Evolutionary conservation across 1,284 basidiomycete species (phyloP).

Genomic region (Fomitopsis schrenkii): DNA sequence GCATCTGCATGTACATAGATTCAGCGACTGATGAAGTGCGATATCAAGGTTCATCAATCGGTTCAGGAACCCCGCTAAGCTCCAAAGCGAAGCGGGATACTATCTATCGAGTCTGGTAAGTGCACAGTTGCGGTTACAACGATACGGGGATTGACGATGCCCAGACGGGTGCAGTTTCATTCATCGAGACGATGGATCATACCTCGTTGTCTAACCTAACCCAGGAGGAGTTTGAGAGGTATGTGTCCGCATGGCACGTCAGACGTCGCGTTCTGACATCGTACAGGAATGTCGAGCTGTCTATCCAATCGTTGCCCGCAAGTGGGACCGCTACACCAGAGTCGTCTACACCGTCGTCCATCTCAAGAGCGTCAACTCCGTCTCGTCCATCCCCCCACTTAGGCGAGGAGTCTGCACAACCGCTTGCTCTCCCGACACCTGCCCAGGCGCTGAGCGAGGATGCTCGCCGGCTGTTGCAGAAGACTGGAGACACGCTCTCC

Average conservation of each 20-base stretch:
- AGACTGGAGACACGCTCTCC: conserved; percentile 84
- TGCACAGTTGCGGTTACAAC: not conserved
- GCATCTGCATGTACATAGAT: not conserved
- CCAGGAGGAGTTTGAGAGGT: conserved; percentile 89
- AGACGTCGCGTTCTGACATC: not conserved
- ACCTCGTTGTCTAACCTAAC: conserved; percentile 89
- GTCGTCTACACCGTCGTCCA: conserved; percentile 19
- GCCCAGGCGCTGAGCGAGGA: conserved; percentile 66
- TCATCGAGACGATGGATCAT: conserved; percentile 97
- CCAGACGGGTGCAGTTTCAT: conserved; percentile 88
- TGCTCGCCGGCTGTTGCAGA: conserved; percentile 78
- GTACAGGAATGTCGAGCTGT: conserved; percentile 74
- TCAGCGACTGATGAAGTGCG: not conserved
- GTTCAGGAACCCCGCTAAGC: conserved; percentile 85
- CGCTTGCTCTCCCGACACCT: conserved; percentile 63
- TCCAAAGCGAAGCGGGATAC: conserved; percentile 95
- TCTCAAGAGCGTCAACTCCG: conserved; percentile 15
- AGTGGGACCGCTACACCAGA: conserved; percentile 51
- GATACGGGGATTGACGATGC: not conserved
- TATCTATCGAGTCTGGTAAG: conserved; percentile 91
- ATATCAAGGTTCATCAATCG: conserved; percentile 84
- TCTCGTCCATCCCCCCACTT: conserved; percentile 44
- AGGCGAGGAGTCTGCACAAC: conserved; percentile 84
- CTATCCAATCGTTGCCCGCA: conserved; percentile 72
- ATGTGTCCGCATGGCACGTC: conserved; percentile 19